Evolutionary conservation across 139 green algal species (phyloP), one percentile per base, ranked within the genome.

Genomic region (Micromonas commoda): DNA sequence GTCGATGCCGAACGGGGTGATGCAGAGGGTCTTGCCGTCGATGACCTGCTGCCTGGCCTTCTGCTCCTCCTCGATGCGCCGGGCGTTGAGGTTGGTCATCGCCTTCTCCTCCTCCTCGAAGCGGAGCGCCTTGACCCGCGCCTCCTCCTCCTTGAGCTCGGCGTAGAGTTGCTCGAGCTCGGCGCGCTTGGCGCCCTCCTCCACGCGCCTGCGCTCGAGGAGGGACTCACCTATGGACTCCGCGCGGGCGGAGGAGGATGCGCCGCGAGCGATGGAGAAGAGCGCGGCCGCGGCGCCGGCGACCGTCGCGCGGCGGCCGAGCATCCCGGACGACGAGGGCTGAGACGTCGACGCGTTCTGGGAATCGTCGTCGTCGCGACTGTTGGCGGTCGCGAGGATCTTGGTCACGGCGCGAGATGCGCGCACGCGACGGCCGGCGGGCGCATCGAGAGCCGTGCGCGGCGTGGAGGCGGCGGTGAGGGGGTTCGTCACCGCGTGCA

Each of bases 1-100:
- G 69, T 98, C 94, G 0, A 98, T 83, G 60, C 94, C 94, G 87
- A 93, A 98, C 0, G 94, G 94, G 16, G 94, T 98, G 26, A 91
- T 92, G 76, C 94, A 98, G 71, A 97, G 39, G 31, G 38, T 61
- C 29, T 80, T 45, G 13, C 60, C 74, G 21, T 29, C 37, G 1
- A 38, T 16, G 23, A 64, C 74, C 2, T 60, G 26, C 32, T 65
- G 32, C 33, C 57, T 29, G 3, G 23, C 29, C 45, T 78, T 29
- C 3, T 9, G 31, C 68, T 75, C 68, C 23, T n/a, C 34, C 32
- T 61, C 26, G 23, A 64, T 2, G 4, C 68, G 68, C 37, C 60
- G 21, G 3, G 5, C 5, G 34, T 26, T 5, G 5, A 75, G 21
- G 23, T 63, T 23, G 5, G 3, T 21, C 32, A n/a, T 5, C 38